phyloP scores from a whole-genome alignment of 176 grass and related monocot genomes.

The Thinopyrum elongatum region DNA sequence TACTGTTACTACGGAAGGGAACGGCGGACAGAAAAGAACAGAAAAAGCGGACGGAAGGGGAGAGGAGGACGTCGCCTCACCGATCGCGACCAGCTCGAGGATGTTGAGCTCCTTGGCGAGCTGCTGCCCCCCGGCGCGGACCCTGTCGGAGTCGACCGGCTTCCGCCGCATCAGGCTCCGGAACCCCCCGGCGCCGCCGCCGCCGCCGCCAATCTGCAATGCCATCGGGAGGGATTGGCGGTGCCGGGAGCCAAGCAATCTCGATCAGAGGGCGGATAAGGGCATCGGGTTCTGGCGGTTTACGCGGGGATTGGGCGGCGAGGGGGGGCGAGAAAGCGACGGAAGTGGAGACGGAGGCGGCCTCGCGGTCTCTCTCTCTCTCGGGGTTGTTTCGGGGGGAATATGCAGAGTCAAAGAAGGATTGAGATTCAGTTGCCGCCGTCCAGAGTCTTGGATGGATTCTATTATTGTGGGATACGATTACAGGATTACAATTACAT shows the following conservation, averaged over 20 bases:
- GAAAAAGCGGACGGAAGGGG: neutral
- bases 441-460: too few species aligned
- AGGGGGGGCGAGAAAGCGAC: conserved; percentile 7
- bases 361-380: conserved; percentile 19
- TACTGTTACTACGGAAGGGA: neutral
- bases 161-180: conserved; percentile 76
- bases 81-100: conserved; percentile 64
- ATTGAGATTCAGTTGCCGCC: too few species aligned
- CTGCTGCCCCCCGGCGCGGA: conserved; percentile 50
- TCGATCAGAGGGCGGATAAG: conserved; percentile 27
- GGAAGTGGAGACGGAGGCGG: neutral
- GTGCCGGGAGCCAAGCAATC: neutral
- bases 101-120: conserved; percentile 87
- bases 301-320: conserved; percentile 13
- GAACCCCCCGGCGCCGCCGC: conserved; percentile 27
- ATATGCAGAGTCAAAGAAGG: neutral
- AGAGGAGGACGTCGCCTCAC: conserved; percentile 26
- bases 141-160: conserved; percentile 88
- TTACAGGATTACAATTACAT: too few species aligned
- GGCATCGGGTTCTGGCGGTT: neutral
- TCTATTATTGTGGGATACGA: too few species aligned
- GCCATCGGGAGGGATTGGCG: conserved; percentile 29
- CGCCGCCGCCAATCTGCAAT: conserved; percentile 29
- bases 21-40: neutral
- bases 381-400: neutral